A percentile compares a stretch with the other conserved stretches of the same genome.
These are phyloP conservation scores for Sergeia podlipaevii DNA, from an alignment of 208 protist species.

Conservation along the genomic window DNA sequence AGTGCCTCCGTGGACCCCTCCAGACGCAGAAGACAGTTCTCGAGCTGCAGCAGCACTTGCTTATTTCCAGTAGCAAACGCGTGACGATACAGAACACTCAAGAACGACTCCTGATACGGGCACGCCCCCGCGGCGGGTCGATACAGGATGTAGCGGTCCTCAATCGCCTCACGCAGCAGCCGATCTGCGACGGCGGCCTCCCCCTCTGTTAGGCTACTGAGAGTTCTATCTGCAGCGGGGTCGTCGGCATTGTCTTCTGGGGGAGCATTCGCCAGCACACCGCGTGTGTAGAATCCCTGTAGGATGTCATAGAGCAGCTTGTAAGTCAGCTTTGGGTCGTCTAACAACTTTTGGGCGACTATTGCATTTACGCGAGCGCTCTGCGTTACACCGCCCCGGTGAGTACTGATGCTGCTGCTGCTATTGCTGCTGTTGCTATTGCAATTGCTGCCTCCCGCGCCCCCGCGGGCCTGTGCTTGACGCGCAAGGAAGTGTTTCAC, in stretches of 20 bases:
- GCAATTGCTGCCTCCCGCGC: neutral
- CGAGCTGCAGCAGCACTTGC: constrained; percentile 65
- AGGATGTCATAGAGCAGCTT: constrained; percentile 32
- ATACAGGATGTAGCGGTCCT: constrained; percentile 82
- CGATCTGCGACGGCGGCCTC: constrained; percentile 22
- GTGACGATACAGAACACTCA: constrained; percentile 64
- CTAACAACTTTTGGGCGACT: constrained; percentile 30
- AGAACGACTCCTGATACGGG: constrained; percentile 65
- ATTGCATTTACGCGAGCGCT: neutral
- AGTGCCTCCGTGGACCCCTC: constrained; percentile 27
- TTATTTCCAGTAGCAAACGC: constrained; percentile 54
- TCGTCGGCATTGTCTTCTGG: constrained; percentile 15
- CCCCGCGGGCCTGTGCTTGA: constrained; percentile 1
- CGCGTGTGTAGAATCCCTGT: constrained; percentile 22
- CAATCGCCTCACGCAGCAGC: constrained; percentile 57
- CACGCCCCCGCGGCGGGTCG: constrained; percentile 39
- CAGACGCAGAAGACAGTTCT: constrained; percentile 61
- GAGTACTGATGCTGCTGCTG: too few relatives aligned
- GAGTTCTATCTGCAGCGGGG: neutral
- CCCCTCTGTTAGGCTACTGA: constrained; percentile 8
- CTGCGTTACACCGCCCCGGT: too few relatives aligned
- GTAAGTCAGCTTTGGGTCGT: constrained; percentile 20
- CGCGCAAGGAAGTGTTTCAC: constrained; percentile 47
- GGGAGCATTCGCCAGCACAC: constrained; percentile 19
- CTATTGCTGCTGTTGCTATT: neutral